Evolutionary conservation across 2,329 filamentous ascomycete genomes (phyloP), one percentile per base, ranked within the genome.

Genomic region (Aschersonia sp.): DNA sequence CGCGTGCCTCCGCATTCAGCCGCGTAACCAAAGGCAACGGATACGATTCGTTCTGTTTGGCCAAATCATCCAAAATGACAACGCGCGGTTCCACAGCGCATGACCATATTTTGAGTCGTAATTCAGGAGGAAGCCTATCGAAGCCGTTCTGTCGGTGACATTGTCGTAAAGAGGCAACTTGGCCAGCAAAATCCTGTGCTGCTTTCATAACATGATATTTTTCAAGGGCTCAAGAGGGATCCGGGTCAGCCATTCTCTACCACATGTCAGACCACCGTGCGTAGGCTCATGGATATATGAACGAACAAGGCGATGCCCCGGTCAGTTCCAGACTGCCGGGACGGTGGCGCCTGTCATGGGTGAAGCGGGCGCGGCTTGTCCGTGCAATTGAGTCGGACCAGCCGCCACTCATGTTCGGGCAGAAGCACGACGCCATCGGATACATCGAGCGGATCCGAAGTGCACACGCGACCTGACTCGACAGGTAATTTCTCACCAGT

Each of bases 21-120:
- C 64, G 64, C 45, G 64, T 59, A 47, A 65, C 63, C 35, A 54
- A 51, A 30, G 64, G 64, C 42, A 67, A 53, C 12, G 61, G 59
- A 50, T 63, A 66, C 6, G 61, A 57, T 41, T 50, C 43, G 29
- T 55, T 51, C 31, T 53, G 56, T 42, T 62, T 56, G 35, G 61
- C 55, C 46, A 66, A 52, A 50, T 66, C 63, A 42, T 61, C 57
- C 39, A 65, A 56, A 43, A 65, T 59, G 46, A 64, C 55, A 48
- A 66, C 52, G 30, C 62, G 62, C 39, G 64, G 62, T 53, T 67
- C 63, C 31, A 60, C 56, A 35, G 62, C 62, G 51, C 56, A 60
- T 31, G 56, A 58, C 63, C 63, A 66, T 51, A 66, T 62, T 52
- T 63, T 63, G 45, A 65, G 57, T 30, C 63, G 63, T 44, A 67